Conservation (phyloP, 768 basidiomycete genomes). For the Suillus occidentalis region DNA sequence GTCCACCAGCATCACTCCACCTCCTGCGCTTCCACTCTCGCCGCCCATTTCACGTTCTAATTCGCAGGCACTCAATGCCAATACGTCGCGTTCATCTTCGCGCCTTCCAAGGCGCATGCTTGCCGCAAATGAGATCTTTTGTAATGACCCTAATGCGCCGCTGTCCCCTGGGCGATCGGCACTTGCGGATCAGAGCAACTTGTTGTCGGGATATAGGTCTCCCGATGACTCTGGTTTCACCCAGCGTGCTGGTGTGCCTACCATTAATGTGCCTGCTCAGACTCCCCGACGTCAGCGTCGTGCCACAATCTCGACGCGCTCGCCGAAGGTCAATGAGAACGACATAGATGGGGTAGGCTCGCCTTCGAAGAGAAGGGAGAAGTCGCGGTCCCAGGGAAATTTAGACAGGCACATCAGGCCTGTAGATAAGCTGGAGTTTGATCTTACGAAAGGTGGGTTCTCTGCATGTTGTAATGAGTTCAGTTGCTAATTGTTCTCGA, state of each 20-base stretch:
- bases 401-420: constrained; percentile 68
- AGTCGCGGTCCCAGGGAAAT: constrained; percentile 66
- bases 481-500: constrained; percentile 3
- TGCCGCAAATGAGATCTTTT: constrained; percentile 71
- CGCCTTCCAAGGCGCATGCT: constrained; percentile 64
- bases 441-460: constrained; percentile 60
- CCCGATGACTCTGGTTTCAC: constrained; percentile 22
- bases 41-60: constrained; percentile 50
- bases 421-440: constrained; percentile 60
- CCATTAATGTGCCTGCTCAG: constrained; percentile 22
- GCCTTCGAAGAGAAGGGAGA: constrained; percentile 65
- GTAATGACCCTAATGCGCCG: constrained; percentile 19
- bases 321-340: constrained; percentile 41
- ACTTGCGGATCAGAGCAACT: constrained; percentile 18
- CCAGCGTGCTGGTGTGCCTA: constrained; percentile 15
- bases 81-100: constrained; percentile 33
- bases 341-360: constrained; percentile 42
- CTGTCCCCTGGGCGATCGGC: constrained; percentile 22
- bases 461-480: neutral
- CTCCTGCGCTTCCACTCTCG: constrained; percentile 64
- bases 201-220: constrained; percentile 22
- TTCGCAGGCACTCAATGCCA: constrained; percentile 32
- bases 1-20: constrained; percentile 44
- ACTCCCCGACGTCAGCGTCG: constrained; percentile 43
- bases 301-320: constrained; percentile 68